Evolutionary conservation across 2,329 filamentous ascomycete genomes (phyloP).

Genomic region (Pezicula carpinea): DNA sequence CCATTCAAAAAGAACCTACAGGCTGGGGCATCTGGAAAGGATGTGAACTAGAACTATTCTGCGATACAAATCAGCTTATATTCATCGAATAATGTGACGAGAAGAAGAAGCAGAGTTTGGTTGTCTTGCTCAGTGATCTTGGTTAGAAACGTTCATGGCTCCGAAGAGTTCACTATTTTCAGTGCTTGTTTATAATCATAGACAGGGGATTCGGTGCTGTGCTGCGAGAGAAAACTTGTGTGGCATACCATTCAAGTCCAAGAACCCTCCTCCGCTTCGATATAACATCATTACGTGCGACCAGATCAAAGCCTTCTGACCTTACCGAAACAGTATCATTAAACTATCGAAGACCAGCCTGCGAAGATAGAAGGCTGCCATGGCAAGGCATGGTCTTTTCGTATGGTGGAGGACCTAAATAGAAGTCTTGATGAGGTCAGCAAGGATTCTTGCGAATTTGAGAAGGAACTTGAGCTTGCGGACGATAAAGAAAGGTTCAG

Average conservation of each 20-base stretch:
- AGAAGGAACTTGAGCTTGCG: neutral
- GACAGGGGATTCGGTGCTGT: conserved; percentile 6
- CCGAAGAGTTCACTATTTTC: conserved; percentile 32
- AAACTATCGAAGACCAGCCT: neutral
- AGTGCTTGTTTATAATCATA: conserved; percentile 34
- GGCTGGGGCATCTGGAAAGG: neutral
- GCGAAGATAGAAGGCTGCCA: no score
- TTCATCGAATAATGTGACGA: neutral
- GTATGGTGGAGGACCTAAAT: neutral
- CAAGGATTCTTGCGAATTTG: neutral
- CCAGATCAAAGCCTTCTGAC: no score
- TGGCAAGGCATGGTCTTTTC: conserved; percentile 4
- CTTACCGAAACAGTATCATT: neutral
- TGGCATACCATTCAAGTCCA: conserved; percentile 12
- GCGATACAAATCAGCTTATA: neutral
- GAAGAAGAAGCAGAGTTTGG: neutral
- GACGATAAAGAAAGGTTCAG: conserved; percentile 52
- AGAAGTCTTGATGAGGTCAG: conserved; percentile 14
- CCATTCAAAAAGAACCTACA: no score
- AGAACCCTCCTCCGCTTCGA: no score
- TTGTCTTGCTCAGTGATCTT: conserved; percentile 32
- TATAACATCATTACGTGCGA: neutral
- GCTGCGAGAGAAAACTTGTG: neutral
- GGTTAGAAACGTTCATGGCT: conserved; percentile 30
- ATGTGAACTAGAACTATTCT: neutral